A percentile compares a stretch with the other conserved stretches of the same genome.
These are phyloP conservation scores for Aureobasidium sp. DNA, from an alignment of 2,329 filamentous ascomycete species.

Conservation along the genomic window DNA sequence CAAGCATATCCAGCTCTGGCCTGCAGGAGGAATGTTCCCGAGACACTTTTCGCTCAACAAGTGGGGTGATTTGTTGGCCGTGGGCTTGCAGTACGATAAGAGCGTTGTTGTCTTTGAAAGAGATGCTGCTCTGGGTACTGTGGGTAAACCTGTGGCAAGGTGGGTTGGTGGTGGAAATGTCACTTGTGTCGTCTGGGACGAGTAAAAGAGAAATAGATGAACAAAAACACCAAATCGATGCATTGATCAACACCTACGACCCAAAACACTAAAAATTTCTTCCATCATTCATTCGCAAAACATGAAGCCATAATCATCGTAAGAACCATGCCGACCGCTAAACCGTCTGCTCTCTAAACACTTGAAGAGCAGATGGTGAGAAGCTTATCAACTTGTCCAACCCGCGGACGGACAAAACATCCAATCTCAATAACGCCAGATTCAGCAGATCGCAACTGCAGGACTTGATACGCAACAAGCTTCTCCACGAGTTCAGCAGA, in stretches of 20 bases:
- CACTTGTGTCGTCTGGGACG: conserved; percentile 32
- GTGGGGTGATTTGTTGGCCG: conserved; percentile 56
- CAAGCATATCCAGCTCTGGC: conserved; percentile 49
- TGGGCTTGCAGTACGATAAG: conserved; percentile 56
- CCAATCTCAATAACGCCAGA: conserved; percentile 26
- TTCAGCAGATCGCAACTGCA: conserved; percentile 30
- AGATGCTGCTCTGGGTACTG: conserved; percentile 51
- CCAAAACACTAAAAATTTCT: not conserved
- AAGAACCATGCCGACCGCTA: not conserved
- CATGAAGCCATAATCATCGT: not conserved
- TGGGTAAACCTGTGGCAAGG: conserved; percentile 44
- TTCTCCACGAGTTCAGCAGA: conserved; percentile 27
- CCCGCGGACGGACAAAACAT: conserved; percentile 27
- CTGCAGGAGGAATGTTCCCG: conserved; percentile 58
- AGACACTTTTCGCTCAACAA: conserved; percentile 62
- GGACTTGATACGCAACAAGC: conserved; percentile 27
- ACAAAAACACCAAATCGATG: not conserved
- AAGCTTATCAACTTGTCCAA: conserved; percentile 27
- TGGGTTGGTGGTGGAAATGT: conserved; percentile 27
- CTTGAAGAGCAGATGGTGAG: conserved; percentile 25
- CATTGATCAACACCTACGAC: not conserved
- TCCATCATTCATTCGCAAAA: no score
- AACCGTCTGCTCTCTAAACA: conserved; percentile 17
- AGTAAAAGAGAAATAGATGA: conserved; percentile 11
- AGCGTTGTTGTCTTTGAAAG: conserved; percentile 57